Conservation (phyloP, 2,329 filamentous ascomycete genomes). For the Fusarium sp. region DNA sequence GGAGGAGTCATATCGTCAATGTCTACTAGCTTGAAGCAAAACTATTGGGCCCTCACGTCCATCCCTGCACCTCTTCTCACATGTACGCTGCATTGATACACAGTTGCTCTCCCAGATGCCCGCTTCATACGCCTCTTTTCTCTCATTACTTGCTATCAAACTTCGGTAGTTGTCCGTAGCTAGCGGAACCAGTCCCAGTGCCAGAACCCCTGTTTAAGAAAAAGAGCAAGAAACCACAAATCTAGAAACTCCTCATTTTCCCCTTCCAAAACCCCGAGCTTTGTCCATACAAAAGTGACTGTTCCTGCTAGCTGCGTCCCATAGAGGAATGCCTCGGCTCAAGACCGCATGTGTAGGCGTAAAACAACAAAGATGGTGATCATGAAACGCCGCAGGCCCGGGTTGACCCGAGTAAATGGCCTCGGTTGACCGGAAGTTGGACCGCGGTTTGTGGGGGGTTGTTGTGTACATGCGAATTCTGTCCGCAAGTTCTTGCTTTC, state of each 20-base stretch:
- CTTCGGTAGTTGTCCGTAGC: slow-evolving; percentile 39
- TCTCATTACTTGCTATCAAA: slow-evolving; percentile 25
- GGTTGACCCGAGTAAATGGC: slow-evolving; percentile 35
- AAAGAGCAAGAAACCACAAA: slow-evolving; percentile 5
- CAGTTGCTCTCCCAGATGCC: slow-evolving; percentile 21
- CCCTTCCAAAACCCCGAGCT: slow-evolving; percentile 10
- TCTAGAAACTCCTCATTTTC: slow-evolving; percentile 15
- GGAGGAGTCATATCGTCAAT: slow-evolving; percentile 40
- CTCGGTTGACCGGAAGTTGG: slow-evolving; percentile 41
- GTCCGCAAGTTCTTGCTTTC: slow-evolving; percentile 21
- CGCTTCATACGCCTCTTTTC: slow-evolving; percentile 40
- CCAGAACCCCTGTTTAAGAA: slow-evolving; percentile 25
- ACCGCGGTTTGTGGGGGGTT: slow-evolving; percentile 27
- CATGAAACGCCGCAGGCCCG: slow-evolving; percentile 31
- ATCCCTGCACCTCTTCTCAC: slow-evolving; percentile 36
- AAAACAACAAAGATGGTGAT: slow-evolving; percentile 2
- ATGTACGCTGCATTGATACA: slow-evolving; percentile 34
- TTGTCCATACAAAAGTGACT: slow-evolving; percentile 6
- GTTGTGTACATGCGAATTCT: slow-evolving; percentile 22
- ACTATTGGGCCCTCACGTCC: slow-evolving; percentile 37
- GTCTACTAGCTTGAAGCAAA: slow-evolving; percentile 35
- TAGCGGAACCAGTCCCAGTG: slow-evolving; percentile 23
- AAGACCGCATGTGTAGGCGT: slow-evolving; percentile 24
- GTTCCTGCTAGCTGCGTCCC: background rate
- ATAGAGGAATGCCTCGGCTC: slow-evolving; percentile 37